Evolutionary conservation across 306 rosid species (phyloP).

Genomic region (Dalbergia oliveri): DNA sequence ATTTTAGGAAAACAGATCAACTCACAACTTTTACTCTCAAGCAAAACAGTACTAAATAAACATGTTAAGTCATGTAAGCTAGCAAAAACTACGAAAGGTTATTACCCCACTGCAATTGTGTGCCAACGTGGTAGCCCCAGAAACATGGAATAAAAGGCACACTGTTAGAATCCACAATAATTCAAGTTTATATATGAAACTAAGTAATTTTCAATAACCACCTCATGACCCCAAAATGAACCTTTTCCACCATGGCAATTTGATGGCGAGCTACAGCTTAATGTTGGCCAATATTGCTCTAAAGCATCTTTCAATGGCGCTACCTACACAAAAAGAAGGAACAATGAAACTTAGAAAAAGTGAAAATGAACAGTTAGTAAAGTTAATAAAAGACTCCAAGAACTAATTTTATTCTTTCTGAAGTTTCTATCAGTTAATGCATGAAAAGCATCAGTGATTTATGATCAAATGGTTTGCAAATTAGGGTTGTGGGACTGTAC

Average conservation of each 20-base stretch:
- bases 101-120: constrained; percentile 91
- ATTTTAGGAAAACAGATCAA: constrained; percentile 22
- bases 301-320: constrained; percentile 65
- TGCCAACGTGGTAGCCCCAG: constrained; percentile 46
- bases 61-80: constrained; percentile 35
- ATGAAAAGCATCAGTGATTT: constrained; percentile 21
- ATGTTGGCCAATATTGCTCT: constrained; percentile 85
- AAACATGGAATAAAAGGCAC: constrained; percentile 43
- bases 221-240: constrained; percentile 99
- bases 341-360: constrained; percentile 4
- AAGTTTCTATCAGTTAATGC: constrained; percentile 25
- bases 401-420: background rate
- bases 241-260: constrained; percentile 83
- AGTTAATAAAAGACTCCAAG: constrained; percentile 11
- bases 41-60: constrained; percentile 32
- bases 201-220: constrained; percentile 52
- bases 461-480: constrained; percentile 25
- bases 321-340: constrained; percentile 64
- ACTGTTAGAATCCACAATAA: constrained; percentile 55
- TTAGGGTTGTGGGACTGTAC: constrained; percentile 46
- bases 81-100: constrained; percentile 55
- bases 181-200: constrained; percentile 28
- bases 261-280: constrained; percentile 77
- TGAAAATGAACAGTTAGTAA: constrained; percentile 27
- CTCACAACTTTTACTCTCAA: constrained; percentile 25